Conservation (phyloP, 1,284 basidiomycete genomes). For the Heterobasidion annosum region DNA sequence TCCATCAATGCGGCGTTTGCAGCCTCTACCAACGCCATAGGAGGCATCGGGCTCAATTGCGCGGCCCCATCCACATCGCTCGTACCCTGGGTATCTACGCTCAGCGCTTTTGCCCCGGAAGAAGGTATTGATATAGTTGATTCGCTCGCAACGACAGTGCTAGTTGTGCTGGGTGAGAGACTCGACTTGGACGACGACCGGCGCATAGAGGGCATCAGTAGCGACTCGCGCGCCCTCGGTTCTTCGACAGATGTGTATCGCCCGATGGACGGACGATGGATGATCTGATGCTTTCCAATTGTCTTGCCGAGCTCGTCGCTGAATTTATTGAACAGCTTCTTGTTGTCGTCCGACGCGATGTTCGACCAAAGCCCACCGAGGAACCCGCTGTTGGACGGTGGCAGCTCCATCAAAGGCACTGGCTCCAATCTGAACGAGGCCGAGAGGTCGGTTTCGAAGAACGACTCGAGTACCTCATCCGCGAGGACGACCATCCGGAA, state of each 20-base stretch:
- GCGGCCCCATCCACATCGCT: neutral
- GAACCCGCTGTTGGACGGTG: slow-evolving; percentile 50
- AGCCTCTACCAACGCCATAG: slow-evolving; percentile 62
- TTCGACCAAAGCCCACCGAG: slow-evolving; percentile 83
- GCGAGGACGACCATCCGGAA: slow-evolving; percentile 97
- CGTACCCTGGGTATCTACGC: neutral
- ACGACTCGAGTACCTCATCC: slow-evolving; percentile 89
- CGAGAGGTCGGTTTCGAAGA: slow-evolving; percentile 87
- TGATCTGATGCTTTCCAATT: slow-evolving; percentile 83
- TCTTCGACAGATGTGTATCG: slow-evolving; percentile 78
- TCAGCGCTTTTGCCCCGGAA: neutral
- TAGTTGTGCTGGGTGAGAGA: slow-evolving; percentile 23
- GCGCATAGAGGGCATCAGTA: slow-evolving; percentile 65
- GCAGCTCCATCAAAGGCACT: slow-evolving; percentile 57
- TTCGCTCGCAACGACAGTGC: slow-evolving; percentile 25
- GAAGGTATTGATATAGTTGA: slow-evolving; percentile 20
- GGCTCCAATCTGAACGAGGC: slow-evolving; percentile 80
- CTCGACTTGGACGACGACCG: slow-evolving; percentile 48
- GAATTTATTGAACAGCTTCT: slow-evolving; percentile 77
- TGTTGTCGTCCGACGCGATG: slow-evolving; percentile 83
- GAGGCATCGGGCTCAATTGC: slow-evolving; percentile 42
- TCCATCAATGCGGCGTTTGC: slow-evolving; percentile 83
- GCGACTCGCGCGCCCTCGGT: slow-evolving; percentile 80
- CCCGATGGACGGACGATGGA: slow-evolving; percentile 78
- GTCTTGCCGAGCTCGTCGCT: slow-evolving; percentile 92